Base-by-base conservation (phyloP, 1,284 basidiomycete species). In the Leccinum subatratum region DNA sequence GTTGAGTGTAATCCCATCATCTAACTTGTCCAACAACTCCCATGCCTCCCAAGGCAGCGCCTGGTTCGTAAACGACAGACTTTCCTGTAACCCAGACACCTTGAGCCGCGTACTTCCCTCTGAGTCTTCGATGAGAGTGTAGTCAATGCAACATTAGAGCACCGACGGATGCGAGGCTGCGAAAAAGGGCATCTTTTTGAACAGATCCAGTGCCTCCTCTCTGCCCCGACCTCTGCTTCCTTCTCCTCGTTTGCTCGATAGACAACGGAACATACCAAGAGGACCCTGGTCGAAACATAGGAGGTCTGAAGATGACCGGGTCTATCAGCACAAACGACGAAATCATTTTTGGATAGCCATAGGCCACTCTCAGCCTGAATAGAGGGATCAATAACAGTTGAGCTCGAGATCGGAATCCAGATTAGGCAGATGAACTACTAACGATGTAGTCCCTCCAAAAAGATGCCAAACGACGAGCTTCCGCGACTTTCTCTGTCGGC, bases 381-480 rank as follows among this genome's bases (percentile, higher is more conserved):
- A 7, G 34, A 14, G 25, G 28, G 51, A 57, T 64, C 25, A 64
- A 51, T n/a, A 12, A 25, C 12, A 54, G 51, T 54, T 45, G 51
- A 48, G 42, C 18, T 48, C 34, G 22, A 30, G 18, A 42, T 25
- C 5, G 22, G 7, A 25, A 54, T 54, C 20, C 48, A 20, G 20
- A 16, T 14, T 4, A n/a, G 5, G 14, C 9, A 37, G 51, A 20
- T 48, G 45, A n/a, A 60, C 12, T 34, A 78, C 86, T 74, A 73
- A 92, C 90, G 84, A 81, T 3, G 86, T 85, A 69, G 86, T 89
- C 2, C 90, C 93, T 30, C 93, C 92, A 67, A 91, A 88, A 0
- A 93, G 95, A 75, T 97, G 94, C 0, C 93, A 94, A 3, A 94
- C 77, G 1, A 82, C 86, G 25, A 95, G 72, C 12, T 72, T 83